Base-by-base conservation (phyloP, 805 yeast genomes). In the Schizosaccharomyces japonicus region DNA sequence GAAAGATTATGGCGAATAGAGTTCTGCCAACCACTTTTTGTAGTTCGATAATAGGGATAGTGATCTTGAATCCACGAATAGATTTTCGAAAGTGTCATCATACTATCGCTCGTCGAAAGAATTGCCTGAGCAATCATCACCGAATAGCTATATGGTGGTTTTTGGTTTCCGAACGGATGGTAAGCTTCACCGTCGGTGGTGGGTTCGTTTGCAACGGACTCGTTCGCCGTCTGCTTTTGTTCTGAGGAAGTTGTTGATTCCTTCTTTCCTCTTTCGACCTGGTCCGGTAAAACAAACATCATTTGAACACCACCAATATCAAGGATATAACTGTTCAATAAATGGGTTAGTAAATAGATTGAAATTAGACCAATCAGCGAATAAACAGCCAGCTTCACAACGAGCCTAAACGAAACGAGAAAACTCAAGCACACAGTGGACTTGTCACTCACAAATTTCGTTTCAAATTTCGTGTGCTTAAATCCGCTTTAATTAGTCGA, bases 51-150 rank as follows among this genome's bases (percentile, higher is more conserved):
- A 61, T 80, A 90, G 33, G 96, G 85, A 62, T 84, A 90, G 58
- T 79, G 85, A 28, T 73, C 62, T 4, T 90, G 66, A 49, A 90
- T 90, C 83, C 94, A 90, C 54, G 75, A 78, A 62, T 90, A 90
- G 49, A 90, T 90, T 57, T 90, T 95, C 1, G 93, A 73, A 55
- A 90, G 64, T 11, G 95, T 80, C 68, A 87, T 69, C 39, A 81
- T 82, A 39, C 93, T 94, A 51, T 85, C 94, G 1, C 72, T 70
- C 48, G 83, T 80, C 5, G 94, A 81, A 54, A 90, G 64, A 25
- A 90, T 90, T 0, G 96, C 95, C 60, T 90, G 95, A 2, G 98
- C 84, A 54, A 90, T 90, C 95, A 90, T 85, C 1, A 95, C 87
- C 0, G 98, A 96, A 59, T 90, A 90, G 15, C 93, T 79, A 60